Evolutionary conservation across 306 rosid genomes (phyloP).

Genomic region (Gastrolobium bilobum): DNA sequence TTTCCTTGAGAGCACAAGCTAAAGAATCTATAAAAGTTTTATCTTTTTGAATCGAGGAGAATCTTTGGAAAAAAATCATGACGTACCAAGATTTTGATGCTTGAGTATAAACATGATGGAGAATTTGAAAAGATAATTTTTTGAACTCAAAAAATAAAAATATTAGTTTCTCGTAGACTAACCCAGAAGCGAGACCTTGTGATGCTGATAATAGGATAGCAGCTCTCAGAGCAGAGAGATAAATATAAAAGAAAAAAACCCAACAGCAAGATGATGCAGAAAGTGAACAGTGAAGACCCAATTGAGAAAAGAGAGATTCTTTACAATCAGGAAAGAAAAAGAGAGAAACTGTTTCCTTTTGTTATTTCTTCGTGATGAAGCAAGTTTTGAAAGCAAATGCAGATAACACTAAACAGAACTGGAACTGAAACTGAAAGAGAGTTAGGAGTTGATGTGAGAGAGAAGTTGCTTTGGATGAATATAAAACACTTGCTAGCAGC

Average conservation of each 20-base stretch:
- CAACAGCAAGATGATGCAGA: conserved; percentile 33
- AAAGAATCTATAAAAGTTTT: conserved; percentile 61
- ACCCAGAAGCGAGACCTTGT: conserved; percentile 3
- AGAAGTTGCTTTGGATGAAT: not conserved
- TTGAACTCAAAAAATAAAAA: no score
- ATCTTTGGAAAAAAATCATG: conserved; percentile 50
- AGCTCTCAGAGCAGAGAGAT: not conserved
- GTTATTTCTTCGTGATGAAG: conserved; percentile 59
- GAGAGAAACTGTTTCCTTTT: conserved; percentile 52
- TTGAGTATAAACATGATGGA: no score
- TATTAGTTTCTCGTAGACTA: no score
- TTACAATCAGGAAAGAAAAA: conserved; percentile 35
- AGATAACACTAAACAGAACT: conserved; percentile 18
- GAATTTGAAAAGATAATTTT: no score
- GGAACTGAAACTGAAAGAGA: conserved; percentile 30
- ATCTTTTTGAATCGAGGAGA: conserved; percentile 64
- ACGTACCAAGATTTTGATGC: not conserved
- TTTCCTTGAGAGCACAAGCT: conserved; percentile 54
- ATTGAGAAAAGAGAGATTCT: conserved; percentile 33
- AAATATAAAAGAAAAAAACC: conserved; percentile 4
- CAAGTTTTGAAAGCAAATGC: conserved; percentile 41
- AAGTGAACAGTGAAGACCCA: conserved; percentile 23
- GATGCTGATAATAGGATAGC: not conserved
- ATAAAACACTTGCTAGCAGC: conserved; percentile 6
- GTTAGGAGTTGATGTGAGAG: conserved; percentile 1